Base-by-base conservation (phyloP, 192 early-diverging fungal species). In the Umbelopsis sp. region DNA sequence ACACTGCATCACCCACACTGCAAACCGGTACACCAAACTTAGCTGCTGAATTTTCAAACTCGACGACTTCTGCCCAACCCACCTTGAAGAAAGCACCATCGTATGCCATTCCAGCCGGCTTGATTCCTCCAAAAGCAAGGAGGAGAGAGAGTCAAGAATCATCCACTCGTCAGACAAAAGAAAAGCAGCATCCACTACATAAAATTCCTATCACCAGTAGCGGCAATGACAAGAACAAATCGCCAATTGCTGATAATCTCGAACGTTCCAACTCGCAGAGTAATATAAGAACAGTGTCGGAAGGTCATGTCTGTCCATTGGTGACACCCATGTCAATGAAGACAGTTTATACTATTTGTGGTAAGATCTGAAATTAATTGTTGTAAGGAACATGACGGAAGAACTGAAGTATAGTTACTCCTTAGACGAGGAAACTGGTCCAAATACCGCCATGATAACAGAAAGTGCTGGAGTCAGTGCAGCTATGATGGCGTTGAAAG, bases 381-480 rank as follows among this genome's bases (percentile, higher is more conserved):
- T 74, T 15, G 41, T 64, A 33, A 27, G 7, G 4, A 10, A 21
- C 22, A 20, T 46, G 4, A 27, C 6, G 12, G 35, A 45, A 9
- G 48, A 37, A 37, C 37, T 45, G 16, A 47, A 11, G 47, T 10
- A 9, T 21, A 75, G 23, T 49, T 70, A 45, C 18, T 47, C 13
- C 3, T 11, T 37, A 75, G 87, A 79, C 0, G 53, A 64, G 9
- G 90, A 91, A 64, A 89, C 85, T 49, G 92, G 93, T 4, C 87
- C 89, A 18, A 89, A 81, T 64, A 85, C 90, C 4, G 83, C 84
- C 48, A 89, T 91, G 69, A 85, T 91, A 82, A 85, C 92, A 58
- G 93, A 95, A 74, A 95, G 93, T 81, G 93, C 86, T 16, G 93
- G 89, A 8, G 82, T 91, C 47, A 84, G 90, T 23, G 82, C 82